These are phyloP conservation scores for Lentinula detonsa DNA, from an alignment of 768 basidiomycete genomes.

Conservation along the genomic window DNA sequence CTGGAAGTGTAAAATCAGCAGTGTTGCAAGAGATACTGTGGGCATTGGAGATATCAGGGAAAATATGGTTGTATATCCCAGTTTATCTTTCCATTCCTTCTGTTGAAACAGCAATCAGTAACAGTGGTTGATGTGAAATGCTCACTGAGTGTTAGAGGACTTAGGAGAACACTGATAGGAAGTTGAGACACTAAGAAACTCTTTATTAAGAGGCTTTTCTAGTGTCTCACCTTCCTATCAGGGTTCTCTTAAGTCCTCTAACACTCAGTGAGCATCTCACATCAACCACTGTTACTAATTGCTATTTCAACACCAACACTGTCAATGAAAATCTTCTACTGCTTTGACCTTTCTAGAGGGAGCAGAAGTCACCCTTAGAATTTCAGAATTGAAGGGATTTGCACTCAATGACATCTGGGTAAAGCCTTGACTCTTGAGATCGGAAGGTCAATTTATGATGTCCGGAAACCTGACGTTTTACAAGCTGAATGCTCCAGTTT, in stretches of 20 bases:
- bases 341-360: slow-evolving; percentile 11
- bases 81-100: not conserved
- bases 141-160: too few relatives aligned
- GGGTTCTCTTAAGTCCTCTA: too few relatives aligned
- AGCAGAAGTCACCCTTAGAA: slow-evolving; percentile 13
- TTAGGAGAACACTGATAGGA: too few relatives aligned
- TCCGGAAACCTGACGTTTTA: slow-evolving; percentile 17
- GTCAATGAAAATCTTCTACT: not conserved
- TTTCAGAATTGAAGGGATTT: too few relatives aligned
- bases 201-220: too few relatives aligned
- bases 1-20: slow-evolving; percentile 12
- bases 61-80: slow-evolving; percentile 7
- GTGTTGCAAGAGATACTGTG: slow-evolving; percentile 13
- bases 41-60: slow-evolving; percentile 14
- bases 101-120: too few relatives aligned
- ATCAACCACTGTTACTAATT: too few relatives aligned
- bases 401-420: slow-evolving; percentile 12
- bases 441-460: slow-evolving; percentile 17
- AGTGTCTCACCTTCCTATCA: too few relatives aligned
- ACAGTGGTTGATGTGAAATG: too few relatives aligned
- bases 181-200: too few relatives aligned
- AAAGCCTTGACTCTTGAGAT: slow-evolving; percentile 17
- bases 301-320: too few relatives aligned
- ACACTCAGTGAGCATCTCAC: too few relatives aligned
- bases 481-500: slow-evolving; percentile 15